Conservation (phyloP, 1,139 yeast species). For the Sugiyamaella paludigena region DNA sequence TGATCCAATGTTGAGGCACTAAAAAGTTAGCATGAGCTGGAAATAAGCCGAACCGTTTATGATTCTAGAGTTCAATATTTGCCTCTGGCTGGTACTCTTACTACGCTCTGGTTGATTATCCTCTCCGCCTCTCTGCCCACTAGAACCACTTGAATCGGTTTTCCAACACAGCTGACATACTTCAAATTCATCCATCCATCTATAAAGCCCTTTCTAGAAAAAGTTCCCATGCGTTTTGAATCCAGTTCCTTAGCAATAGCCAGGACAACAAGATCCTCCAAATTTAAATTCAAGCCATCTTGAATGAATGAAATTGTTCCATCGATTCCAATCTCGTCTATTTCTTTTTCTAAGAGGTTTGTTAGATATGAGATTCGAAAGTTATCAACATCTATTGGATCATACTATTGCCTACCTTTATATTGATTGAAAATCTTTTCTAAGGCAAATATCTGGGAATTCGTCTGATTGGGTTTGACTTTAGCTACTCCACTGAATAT, state of each 20-base stretch:
- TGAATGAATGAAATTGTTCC: slow-evolving; percentile 69
- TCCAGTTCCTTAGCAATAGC: slow-evolving; percentile 67
- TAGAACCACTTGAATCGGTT: too few species aligned
- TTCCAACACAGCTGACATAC: too few species aligned
- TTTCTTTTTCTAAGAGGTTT: slow-evolving; percentile 18
- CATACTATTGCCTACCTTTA: slow-evolving; percentile 20
- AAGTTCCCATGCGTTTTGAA: slow-evolving; percentile 65
- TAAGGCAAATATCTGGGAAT: slow-evolving; percentile 10
- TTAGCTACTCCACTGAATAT: slow-evolving; percentile 21
- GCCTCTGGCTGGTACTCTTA: too few species aligned
- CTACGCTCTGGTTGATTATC: too few species aligned
- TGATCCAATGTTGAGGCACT: slow-evolving; percentile 42
- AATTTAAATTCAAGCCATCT: slow-evolving; percentile 59
- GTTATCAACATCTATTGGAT: background rate
- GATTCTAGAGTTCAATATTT: too few species aligned
- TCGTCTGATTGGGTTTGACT: slow-evolving; percentile 6
- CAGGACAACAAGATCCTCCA: slow-evolving; percentile 71
- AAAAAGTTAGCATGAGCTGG: background rate
- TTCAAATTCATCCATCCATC: slow-evolving; percentile 50
- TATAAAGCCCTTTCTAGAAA: slow-evolving; percentile 50
- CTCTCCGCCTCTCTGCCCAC: too few species aligned
- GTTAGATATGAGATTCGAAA: background rate
- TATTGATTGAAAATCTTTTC: slow-evolving; percentile 25
- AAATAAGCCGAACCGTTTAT: slow-evolving; percentile 22
- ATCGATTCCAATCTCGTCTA: slow-evolving; percentile 55